Percentiles rank a stretch among this genome's conserved stretches.
Evolutionary conservation across 495 filamentous ascomycete species (phyloP).

Genomic region (Neurospora pannonica): DNA sequence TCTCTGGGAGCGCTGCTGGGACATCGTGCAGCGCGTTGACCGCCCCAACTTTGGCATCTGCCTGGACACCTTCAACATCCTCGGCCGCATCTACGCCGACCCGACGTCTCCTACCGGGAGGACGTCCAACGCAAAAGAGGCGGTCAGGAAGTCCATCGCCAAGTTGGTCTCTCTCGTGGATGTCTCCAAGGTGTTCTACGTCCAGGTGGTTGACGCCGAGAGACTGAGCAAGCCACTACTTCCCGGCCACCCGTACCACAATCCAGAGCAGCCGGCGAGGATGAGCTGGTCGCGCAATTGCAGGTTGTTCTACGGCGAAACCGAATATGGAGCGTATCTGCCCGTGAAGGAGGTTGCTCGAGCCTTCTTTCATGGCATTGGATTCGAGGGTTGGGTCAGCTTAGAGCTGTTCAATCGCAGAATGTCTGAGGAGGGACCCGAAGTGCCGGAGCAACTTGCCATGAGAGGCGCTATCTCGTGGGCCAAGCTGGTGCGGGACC

Average conservation of each 20-base stretch:
- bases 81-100: slow-evolving; percentile 65
- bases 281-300: slow-evolving; percentile 82
- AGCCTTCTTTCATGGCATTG: slow-evolving; percentile 53
- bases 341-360: slow-evolving; percentile 54
- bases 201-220: slow-evolving; percentile 74
- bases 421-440: slow-evolving; percentile 42
- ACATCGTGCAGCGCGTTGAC: slow-evolving; percentile 55
- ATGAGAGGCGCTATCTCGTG: slow-evolving; percentile 53
- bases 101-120: slow-evolving; percentile 45
- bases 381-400: slow-evolving; percentile 69
- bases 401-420: slow-evolving; percentile 68
- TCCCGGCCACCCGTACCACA: slow-evolving; percentile 54
- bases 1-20: slow-evolving; percentile 64
- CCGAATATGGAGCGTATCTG: slow-evolving; percentile 60
- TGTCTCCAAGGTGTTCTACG: slow-evolving; percentile 62
- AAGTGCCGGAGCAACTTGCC: slow-evolving; percentile 55
- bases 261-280: slow-evolving; percentile 49
- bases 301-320: slow-evolving; percentile 65
- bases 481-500: slow-evolving; percentile 46
- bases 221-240: slow-evolving; percentile 49
- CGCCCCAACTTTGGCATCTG: slow-evolving; percentile 69
- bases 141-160: slow-evolving; percentile 47
- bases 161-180: slow-evolving; percentile 49
- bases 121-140: slow-evolving; percentile 47
- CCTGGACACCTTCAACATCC: slow-evolving; percentile 76